Conservation (phyloP, 169 alveolate genomes). For the Blepharisma undulans region DNA sequence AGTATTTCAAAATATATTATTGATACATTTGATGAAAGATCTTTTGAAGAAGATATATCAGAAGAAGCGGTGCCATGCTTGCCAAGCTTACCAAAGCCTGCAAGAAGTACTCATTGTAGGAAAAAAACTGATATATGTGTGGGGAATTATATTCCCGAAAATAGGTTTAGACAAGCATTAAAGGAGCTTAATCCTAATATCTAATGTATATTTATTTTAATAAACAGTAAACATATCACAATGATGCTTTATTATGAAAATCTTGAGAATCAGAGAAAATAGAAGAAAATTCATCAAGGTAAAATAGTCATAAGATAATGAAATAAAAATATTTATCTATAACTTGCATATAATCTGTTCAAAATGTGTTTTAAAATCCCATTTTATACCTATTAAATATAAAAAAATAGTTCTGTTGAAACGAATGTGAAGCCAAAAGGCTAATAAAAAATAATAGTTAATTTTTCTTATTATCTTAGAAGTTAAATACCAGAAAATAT, state of each 20-base stretch:
- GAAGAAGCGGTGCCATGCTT: neutral
- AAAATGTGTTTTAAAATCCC: neutral
- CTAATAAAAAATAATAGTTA: neutral
- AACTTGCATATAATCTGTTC: neutral
- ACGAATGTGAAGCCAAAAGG: neutral
- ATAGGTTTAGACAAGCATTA: neutral
- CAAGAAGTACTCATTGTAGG: neutral
- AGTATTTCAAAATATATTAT: neutral
- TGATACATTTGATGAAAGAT: slow-evolving; percentile 13
- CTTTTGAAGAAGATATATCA: slow-evolving; percentile 8
- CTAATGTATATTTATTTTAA: neutral
- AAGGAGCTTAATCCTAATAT: neutral
- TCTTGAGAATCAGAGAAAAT: too few species aligned
- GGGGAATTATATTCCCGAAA: neutral
- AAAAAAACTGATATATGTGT: neutral
- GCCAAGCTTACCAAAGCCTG: neutral
- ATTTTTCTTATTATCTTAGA: neutral
- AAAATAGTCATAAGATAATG: neutral
- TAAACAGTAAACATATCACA: too few species aligned
- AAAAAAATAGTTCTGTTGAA: neutral
- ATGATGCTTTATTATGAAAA: too few species aligned
- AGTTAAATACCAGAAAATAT: neutral
- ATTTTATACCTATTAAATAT: neutral
- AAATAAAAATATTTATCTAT: too few species aligned
- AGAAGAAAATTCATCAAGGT: neutral